Conservation (phyloP, 208 protist genomes). For the Angomonas deanei region DNA sequence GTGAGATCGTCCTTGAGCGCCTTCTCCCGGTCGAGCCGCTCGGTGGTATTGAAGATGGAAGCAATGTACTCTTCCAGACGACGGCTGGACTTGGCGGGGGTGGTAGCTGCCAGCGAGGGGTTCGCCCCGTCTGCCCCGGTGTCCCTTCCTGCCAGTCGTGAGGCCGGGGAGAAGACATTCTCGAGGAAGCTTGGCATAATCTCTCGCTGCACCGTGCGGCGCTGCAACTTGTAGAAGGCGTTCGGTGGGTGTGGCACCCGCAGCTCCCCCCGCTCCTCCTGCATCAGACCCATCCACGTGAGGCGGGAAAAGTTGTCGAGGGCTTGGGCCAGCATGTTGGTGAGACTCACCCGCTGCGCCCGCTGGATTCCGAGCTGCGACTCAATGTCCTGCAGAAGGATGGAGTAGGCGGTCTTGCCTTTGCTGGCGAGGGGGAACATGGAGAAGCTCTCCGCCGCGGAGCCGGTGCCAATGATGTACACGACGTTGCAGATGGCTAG, state of each 20-base stretch:
- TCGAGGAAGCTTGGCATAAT: constrained; percentile 82
- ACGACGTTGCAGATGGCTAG: constrained; percentile 67
- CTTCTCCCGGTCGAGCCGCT: constrained; percentile 54
- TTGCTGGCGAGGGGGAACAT: constrained; percentile 72
- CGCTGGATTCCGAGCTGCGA: constrained; percentile 64
- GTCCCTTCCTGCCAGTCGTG: constrained; percentile 9
- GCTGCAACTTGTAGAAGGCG: constrained; percentile 59
- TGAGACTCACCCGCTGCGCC: constrained; percentile 54
- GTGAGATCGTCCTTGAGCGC: constrained; percentile 41
- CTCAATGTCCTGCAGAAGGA: constrained; percentile 83
- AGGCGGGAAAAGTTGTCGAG: constrained; percentile 80
- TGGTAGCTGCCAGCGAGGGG: neutral
- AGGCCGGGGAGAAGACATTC: constrained; percentile 39
- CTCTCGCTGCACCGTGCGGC: constrained; percentile 70
- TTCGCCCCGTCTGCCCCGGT: neutral
- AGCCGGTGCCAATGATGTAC: constrained; percentile 84
- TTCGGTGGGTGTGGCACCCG: constrained; percentile 39
- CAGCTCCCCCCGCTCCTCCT: constrained; percentile 57
- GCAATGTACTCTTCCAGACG: constrained; percentile 72
- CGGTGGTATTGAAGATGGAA: constrained; percentile 68
- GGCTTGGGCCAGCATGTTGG: constrained; percentile 56
- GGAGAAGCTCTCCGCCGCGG: constrained; percentile 62
- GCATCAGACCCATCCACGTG: constrained; percentile 86
- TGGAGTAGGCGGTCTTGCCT: constrained; percentile 61
- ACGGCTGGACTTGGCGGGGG: constrained; percentile 17